phyloP scores from a whole-genome alignment of 1,284 basidiomycete genomes.

The Xerocomus minutiporus region DNA sequence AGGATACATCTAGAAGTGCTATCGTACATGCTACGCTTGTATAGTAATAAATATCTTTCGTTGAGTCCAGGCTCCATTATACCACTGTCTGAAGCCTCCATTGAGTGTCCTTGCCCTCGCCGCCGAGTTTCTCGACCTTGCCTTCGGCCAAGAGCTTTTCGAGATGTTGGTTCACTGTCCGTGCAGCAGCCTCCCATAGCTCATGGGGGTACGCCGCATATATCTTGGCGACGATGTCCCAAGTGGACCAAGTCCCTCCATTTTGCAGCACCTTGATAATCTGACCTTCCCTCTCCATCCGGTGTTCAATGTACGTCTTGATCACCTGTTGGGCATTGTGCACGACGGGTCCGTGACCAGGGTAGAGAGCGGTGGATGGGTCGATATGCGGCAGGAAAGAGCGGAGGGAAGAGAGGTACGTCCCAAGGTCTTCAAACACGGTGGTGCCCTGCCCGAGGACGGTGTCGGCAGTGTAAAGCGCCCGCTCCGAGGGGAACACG shows the following conservation, averaged over 20 bases:
- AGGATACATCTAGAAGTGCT: slow-evolving; percentile 10
- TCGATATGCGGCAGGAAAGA: slow-evolving; percentile 49
- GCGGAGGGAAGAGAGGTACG: slow-evolving; percentile 70
- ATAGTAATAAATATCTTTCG: not conserved
- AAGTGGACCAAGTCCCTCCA: slow-evolving; percentile 51
- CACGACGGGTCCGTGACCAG: slow-evolving; percentile 84
- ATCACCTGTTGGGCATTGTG: slow-evolving; percentile 56
- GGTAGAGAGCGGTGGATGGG: slow-evolving; percentile 59
- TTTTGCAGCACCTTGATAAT: slow-evolving; percentile 59
- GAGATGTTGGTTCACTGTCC: slow-evolving; percentile 69
- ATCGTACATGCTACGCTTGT: slow-evolving; percentile 19
- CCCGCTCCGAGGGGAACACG: slow-evolving; percentile 56
- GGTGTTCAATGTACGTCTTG: slow-evolving; percentile 73
- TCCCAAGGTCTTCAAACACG: slow-evolving; percentile 81
- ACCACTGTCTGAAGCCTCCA: slow-evolving; percentile 33
- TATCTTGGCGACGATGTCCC: slow-evolving; percentile 60
- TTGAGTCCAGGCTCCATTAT: not conserved
- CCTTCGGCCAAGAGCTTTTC: slow-evolving; percentile 70
- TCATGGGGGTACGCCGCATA: slow-evolving; percentile 69
- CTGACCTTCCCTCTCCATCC: slow-evolving; percentile 78
- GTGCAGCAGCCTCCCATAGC: slow-evolving; percentile 71
- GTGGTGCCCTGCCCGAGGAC: slow-evolving; percentile 89
- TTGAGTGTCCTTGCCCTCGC: slow-evolving; percentile 41
- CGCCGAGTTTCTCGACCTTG: slow-evolving; percentile 45
- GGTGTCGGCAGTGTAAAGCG: slow-evolving; percentile 86